phyloP scores from a whole-genome alignment of 73 alveolate genomes.

The Paramecium pentaurelia region DNA sequence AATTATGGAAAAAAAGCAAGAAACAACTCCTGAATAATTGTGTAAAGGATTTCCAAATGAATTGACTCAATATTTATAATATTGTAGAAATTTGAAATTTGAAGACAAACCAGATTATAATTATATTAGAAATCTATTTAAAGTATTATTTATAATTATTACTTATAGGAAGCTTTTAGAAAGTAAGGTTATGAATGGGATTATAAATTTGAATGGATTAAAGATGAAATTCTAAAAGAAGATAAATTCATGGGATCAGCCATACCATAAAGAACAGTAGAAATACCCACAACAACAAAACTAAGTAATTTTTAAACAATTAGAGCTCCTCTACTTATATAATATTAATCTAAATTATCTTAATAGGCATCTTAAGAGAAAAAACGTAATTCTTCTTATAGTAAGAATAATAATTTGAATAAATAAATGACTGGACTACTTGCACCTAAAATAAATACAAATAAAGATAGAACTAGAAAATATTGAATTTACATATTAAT shows the following conservation, averaged over 20 bases:
- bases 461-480: not conserved
- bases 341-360: not conserved
- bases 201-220: slow-evolving; percentile 25
- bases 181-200: slow-evolving; percentile 22
- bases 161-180: not conserved
- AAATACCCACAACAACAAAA: not conserved
- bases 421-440: not conserved
- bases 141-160: not conserved
- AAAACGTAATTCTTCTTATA: not conserved
- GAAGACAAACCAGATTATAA: slow-evolving; percentile 79
- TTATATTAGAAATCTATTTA: slow-evolving; percentile 47
- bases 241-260: not conserved
- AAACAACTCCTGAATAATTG: slow-evolving; percentile 71
- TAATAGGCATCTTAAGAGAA: not conserved
- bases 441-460: not conserved
- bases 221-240: not conserved
- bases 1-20: slow-evolving; percentile 75
- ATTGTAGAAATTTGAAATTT: slow-evolving; percentile 68
- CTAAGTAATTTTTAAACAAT: not conserved
- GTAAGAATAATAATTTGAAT: not conserved
- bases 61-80: slow-evolving; percentile 67
- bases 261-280: not conserved
- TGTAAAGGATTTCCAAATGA: slow-evolving; percentile 78
- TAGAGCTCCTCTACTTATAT: not conserved
- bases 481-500: not conserved